Conservation (phyloP, 2,329 filamentous ascomycete species). For the Chaetomiaceae sp. region DNA sequence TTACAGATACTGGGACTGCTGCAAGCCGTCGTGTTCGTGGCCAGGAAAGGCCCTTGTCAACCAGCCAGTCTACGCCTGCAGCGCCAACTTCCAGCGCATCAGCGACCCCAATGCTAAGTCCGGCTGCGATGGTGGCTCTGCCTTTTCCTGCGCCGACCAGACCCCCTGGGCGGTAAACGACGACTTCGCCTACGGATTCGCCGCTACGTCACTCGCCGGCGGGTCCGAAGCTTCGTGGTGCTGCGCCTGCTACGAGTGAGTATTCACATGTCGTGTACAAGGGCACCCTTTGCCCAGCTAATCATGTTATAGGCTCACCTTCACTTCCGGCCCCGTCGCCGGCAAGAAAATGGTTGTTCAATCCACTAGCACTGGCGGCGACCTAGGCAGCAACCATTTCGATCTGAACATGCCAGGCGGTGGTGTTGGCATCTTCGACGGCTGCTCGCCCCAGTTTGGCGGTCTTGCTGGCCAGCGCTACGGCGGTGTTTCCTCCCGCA, state of each 20-base stretch:
- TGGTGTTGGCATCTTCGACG: constrained; percentile 52
- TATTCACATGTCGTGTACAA: not conserved
- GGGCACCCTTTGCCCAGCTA: not conserved
- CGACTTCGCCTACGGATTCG: constrained; percentile 58
- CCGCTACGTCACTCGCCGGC: constrained; percentile 54
- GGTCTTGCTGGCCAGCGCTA: constrained; percentile 40
- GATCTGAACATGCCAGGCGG: constrained; percentile 55
- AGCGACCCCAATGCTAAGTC: constrained; percentile 44
- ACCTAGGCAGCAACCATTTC: constrained; percentile 55
- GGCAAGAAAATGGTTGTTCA: constrained; percentile 63
- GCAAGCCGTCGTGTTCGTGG: constrained; percentile 65
- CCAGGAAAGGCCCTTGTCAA: constrained; percentile 50
- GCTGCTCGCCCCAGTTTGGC: constrained; percentile 46
- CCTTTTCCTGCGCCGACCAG: constrained; percentile 60
- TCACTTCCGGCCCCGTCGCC: constrained; percentile 45
- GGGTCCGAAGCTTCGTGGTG: constrained; percentile 59
- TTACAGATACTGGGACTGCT: constrained; percentile 60
- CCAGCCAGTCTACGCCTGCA: constrained; percentile 50
- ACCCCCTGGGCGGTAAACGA: constrained; percentile 59
- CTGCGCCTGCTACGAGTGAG: constrained; percentile 58
- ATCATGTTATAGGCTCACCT: constrained; percentile 45
- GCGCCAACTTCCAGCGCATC: constrained; percentile 51
- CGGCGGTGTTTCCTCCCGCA: constrained; percentile 42
- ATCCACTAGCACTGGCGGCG: constrained; percentile 58
- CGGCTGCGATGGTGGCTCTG: constrained; percentile 50